These are phyloP conservation scores for Cercospora sp. DNA, from an alignment of 2,329 filamentous ascomycete species.

Conservation along the genomic window DNA sequence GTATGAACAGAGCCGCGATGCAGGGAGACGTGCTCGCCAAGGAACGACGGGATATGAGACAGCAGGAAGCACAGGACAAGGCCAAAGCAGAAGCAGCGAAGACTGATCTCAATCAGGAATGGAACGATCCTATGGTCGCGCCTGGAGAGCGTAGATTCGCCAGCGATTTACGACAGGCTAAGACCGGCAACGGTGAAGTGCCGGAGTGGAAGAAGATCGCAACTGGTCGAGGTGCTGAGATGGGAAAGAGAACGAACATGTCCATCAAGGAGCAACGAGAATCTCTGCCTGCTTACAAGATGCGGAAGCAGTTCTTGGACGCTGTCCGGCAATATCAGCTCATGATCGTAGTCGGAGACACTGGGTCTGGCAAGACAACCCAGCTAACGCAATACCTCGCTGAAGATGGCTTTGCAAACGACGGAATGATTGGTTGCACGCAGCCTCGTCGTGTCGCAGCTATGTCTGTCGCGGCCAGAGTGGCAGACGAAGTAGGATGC, in stretches of 20 bases:
- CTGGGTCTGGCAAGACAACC: conserved; percentile 95
- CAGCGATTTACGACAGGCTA: conserved; percentile 73
- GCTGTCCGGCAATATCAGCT: conserved; percentile 87
- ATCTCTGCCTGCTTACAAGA: conserved; percentile 82
- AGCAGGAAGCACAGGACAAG: conserved; percentile 82
- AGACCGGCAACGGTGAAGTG: conserved; percentile 65
- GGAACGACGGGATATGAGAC: conserved; percentile 82
- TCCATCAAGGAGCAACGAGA: conserved; percentile 95
- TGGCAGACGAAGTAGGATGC: conserved; percentile 92
- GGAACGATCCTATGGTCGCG: conserved; percentile 94
- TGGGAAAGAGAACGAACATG: conserved; percentile 84
- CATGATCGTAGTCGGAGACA: conserved; percentile 94
- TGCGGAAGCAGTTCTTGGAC: conserved; percentile 82
- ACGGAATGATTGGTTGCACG: conserved; percentile 91
- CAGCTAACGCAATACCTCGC: conserved; percentile 94
- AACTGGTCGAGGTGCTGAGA: conserved; percentile 69
- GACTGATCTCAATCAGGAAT: conserved; percentile 83
- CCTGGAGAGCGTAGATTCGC: conserved; percentile 86
- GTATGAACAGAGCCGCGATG: conserved; percentile 94
- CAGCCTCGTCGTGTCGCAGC: conserved; percentile 95
- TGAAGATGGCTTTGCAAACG: conserved; percentile 83
- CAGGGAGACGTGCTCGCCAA: conserved; percentile 84
- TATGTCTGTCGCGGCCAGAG: conserved; percentile 96
- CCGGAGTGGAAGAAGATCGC: conserved; percentile 87
- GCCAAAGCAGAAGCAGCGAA: conserved; percentile 71